phyloP scores from a whole-genome alignment of 441 rosid genomes.

The Bruguiera hainesii region DNA sequence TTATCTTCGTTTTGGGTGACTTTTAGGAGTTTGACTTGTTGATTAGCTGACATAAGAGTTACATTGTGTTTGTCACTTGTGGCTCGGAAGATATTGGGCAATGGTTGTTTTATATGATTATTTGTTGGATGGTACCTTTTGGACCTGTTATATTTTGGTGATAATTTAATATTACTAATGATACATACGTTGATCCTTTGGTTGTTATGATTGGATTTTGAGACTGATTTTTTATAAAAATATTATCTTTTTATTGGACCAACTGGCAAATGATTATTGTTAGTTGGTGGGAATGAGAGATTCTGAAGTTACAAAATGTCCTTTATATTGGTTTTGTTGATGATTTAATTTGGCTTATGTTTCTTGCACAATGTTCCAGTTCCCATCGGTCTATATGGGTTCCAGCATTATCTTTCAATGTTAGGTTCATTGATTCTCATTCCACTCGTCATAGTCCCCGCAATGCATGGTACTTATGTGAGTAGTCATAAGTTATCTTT shows the following conservation, averaged over 20 bases:
- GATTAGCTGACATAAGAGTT: not conserved
- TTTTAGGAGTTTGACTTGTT: slow-evolving; percentile 6
- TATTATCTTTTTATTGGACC: not conserved
- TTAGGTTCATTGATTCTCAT: slow-evolving; percentile 85
- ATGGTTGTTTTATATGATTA: not conserved
- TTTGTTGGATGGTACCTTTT: not conserved
- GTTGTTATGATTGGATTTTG: not conserved
- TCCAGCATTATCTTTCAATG: slow-evolving; percentile 92
- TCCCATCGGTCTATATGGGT: slow-evolving; percentile 87
- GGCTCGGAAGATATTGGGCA: not conserved
- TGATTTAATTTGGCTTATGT: slow-evolving; percentile 16
- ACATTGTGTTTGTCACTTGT: not conserved
- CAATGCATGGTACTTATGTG: slow-evolving; percentile 94
- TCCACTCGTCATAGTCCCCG: slow-evolving; percentile 93
- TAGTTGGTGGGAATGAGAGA: not conserved
- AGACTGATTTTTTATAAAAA: no score
- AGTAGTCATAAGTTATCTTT: slow-evolving; percentile 34
- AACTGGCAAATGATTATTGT: slow-evolving; percentile 1
- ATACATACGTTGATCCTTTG: not conserved
- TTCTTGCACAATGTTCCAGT: slow-evolving; percentile 44
- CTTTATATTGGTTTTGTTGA: slow-evolving; percentile 6
- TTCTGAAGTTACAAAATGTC: not conserved
- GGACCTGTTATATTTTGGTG: not conserved
- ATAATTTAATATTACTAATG: not conserved
- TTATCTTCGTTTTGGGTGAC: not conserved